A percentile compares a stretch with the other conserved stretches of the same genome.
phyloP scores from a whole-genome alignment of 345 rosid species.

The Diplotaxis tenuifolia region DNA sequence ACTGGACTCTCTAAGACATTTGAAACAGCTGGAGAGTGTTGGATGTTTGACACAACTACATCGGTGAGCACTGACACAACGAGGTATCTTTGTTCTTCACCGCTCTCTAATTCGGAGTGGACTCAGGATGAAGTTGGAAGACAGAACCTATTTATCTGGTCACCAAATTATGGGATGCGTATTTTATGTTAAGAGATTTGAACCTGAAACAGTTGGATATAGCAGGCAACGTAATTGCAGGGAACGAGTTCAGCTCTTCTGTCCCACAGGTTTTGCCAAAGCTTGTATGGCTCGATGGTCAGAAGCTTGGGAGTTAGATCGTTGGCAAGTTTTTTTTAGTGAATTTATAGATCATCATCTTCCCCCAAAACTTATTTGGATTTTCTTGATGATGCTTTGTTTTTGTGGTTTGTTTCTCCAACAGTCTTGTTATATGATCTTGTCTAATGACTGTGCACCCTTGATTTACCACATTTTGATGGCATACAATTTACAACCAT shows the following conservation, averaged over 20 bases:
- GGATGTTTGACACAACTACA: conserved; percentile 76
- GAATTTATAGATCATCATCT: conserved; percentile 1
- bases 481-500: too few relatives aligned
- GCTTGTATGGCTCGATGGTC: conserved; percentile 67
- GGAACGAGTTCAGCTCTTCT: conserved; percentile 53
- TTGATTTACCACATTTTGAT: background rate
- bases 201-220: conserved; percentile 64
- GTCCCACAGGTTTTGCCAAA: conserved; percentile 56
- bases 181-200: conserved; percentile 52
- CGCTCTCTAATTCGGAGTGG: conserved; percentile 66
- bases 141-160: conserved; percentile 20
- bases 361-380: background rate
- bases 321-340: background rate
- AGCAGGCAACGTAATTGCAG: conserved; percentile 58
- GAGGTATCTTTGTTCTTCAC: conserved; percentile 68
- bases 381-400: conserved; percentile 5
- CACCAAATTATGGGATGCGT: conserved; percentile 69
- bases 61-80: conserved; percentile 83
- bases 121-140: conserved; percentile 34
- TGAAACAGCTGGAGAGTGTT: conserved; percentile 62
- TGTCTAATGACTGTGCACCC: background rate
- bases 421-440: conserved; percentile 1
- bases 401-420: conserved; percentile 7
- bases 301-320: conserved; percentile 28
- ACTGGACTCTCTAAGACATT: conserved; percentile 61